A percentile compares a stretch with the other conserved stretches of the same genome.
Evolutionary conservation across 139 green algal species (phyloP).

Genomic region (Nannochloris sp.): DNA sequence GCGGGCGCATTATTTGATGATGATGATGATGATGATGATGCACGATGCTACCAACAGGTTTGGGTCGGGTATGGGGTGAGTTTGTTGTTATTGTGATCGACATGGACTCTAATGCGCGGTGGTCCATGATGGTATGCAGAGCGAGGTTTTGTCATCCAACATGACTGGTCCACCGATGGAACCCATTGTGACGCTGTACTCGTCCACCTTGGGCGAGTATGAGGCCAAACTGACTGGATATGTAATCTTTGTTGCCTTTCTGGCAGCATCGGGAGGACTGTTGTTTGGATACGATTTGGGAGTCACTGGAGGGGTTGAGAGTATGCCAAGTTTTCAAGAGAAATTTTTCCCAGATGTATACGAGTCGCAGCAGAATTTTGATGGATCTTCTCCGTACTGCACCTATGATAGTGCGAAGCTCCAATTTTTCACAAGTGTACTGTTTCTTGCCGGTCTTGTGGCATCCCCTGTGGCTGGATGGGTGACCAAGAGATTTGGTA

Average conservation of each 20-base stretch:
- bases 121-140: too few relatives aligned
- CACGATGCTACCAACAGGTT: too few relatives aligned
- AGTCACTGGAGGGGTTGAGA: conserved; percentile 40
- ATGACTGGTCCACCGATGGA: too few relatives aligned
- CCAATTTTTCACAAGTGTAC: conserved; percentile 60
- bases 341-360: conserved; percentile 52
- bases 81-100: too few relatives aligned
- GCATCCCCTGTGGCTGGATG: conserved; percentile 20
- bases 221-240: neutral
- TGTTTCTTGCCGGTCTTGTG: conserved; percentile 53
- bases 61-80: too few relatives aligned
- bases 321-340: conserved; percentile 34
- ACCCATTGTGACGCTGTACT: too few relatives aligned
- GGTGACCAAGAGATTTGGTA: conserved; percentile 26
- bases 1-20: too few relatives aligned
- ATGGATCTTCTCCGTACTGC: conserved; percentile 12
- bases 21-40: too few relatives aligned
- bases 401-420: conserved; percentile 20
- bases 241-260: conserved; percentile 1
- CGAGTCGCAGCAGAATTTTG: neutral
- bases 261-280: conserved; percentile 36
- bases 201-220: neutral
- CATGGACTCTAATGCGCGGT: too few relatives aligned
- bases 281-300: conserved; percentile 52
- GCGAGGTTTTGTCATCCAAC: too few relatives aligned